Percentiles rank a stretch among this genome's conserved stretches.
Conservation (phyloP, 1,284 basidiomycete genomes). For the Ustilago hordei region DNA sequence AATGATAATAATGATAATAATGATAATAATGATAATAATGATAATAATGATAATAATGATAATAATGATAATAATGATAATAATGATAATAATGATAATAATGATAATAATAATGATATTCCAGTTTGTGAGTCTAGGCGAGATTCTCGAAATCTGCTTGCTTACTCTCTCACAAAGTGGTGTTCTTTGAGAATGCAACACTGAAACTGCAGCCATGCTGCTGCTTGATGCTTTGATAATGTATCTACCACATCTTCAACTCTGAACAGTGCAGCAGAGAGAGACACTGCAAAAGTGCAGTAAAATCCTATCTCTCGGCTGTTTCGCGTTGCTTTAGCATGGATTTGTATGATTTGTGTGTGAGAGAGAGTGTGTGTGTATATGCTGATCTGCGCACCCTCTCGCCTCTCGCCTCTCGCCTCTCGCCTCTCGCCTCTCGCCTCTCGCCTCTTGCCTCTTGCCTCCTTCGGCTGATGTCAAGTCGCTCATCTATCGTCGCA, state of each 20-base stretch:
- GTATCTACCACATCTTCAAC: too few species aligned
- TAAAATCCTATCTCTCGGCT: neutral
- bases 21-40: too few species aligned
- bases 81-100: too few species aligned
- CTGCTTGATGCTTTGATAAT: neutral
- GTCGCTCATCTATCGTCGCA: neutral
- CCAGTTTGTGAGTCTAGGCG: neutral
- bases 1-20: neutral
- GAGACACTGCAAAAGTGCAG: neutral
- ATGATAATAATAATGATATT: too few species aligned
- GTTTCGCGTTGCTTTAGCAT: neutral
- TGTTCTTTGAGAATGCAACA: neutral
- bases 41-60: too few species aligned
- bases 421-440: neutral
- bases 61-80: too few species aligned
- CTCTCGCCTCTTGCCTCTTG: neutral
- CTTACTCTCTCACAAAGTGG: neutral
- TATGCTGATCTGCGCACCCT: conserved; percentile 1
- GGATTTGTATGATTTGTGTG: too few species aligned
- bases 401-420: neutral
- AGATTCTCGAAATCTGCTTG: neutral
- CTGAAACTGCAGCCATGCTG: conserved; percentile 1
- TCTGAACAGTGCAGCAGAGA: neutral
- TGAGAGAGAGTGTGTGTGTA: neutral
- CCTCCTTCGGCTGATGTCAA: neutral